Evolutionary conservation across 257 asterid species (phyloP), one percentile per base, ranked within the genome.

Genomic region (Sherardia arvensis): DNA sequence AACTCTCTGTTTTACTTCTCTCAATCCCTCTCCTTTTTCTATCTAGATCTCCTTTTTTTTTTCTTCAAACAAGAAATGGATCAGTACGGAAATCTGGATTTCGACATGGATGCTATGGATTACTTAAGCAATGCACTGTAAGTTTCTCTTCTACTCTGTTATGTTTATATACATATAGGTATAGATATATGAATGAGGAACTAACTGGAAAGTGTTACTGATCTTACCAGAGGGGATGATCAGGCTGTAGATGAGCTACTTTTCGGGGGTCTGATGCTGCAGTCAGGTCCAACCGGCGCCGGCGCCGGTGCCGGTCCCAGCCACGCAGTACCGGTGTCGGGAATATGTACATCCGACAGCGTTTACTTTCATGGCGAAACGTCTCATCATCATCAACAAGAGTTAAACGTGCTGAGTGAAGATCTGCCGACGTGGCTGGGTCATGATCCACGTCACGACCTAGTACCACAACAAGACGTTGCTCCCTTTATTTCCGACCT

Each of bases 371-470:
- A n/a, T n/a, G n/a, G 20, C 74, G 69, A 61, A 59, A 1, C 33
- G 27, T 22, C 69, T 1, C 23, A 43, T 3, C 65, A 69, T 4
- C 74, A 29, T 0, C 71, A 32, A 4, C 80, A 80, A 12, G 82
- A 85, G 62, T 65, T 91, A 65, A 86, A 83, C 77, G 84, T 91
- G 83, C 96, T 86, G 67, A 96, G 88, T 68, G 95, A 84, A 12
- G 98, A 91, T 79, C 81, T 91, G 95, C 77, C 95, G 6, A 76
- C 96, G 3, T 91, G 95, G 95, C 94, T 91, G 26, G 94, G 86
- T 65, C 84, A 84, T 28, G 1, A 34, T 9, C 15, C 43, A 36
- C 43, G 43, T 33, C 40, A 33, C 14, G 43, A 36, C 43, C 9
- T 0, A 12, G 15, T 0, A 36, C 43, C 43, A 7, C 43, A 8